Evolutionary conservation across 164 flowering plant genomes (phyloP).

Genomic region (Cinnamomum chago): DNA sequence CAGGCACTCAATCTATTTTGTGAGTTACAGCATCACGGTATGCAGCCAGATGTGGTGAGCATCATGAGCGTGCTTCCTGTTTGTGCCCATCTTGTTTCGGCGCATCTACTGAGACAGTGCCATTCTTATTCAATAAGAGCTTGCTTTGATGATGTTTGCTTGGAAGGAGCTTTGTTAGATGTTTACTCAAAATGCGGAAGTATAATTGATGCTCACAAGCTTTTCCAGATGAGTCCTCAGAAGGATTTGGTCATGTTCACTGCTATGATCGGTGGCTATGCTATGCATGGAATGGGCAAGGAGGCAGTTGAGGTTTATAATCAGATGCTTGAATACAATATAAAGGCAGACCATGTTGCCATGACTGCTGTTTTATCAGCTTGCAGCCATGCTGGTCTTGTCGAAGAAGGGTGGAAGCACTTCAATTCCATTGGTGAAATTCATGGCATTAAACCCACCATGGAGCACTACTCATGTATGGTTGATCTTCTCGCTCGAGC

Average conservation of each 20-base stretch:
- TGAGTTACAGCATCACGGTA: constrained; percentile 48
- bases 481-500: constrained; percentile 78
- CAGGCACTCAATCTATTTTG: constrained; percentile 48
- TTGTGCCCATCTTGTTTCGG: constrained; percentile 56
- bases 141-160: constrained; percentile 41
- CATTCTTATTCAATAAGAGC: constrained; percentile 59
- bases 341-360: constrained; percentile 66
- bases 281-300: constrained; percentile 77
- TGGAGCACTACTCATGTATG: constrained; percentile 76
- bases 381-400: constrained; percentile 75
- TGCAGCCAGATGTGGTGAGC: constrained; percentile 62
- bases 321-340: constrained; percentile 46
- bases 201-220: constrained; percentile 43
- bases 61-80: constrained; percentile 70
- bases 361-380: constrained; percentile 68
- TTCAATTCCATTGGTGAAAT: constrained; percentile 51
- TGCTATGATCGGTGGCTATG: constrained; percentile 75
- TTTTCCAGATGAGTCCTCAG: constrained; percentile 37
- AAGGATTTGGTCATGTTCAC: constrained; percentile 79
- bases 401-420: constrained; percentile 57
- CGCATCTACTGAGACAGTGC: constrained; percentile 53
- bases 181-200: constrained; percentile 71
- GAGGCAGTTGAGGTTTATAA: constrained; percentile 55
- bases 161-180: constrained; percentile 61
- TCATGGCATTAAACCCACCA: constrained; percentile 61